Conservation (phyloP, 2,329 filamentous ascomycete species). For the Clarireedia monteithiana region DNA sequence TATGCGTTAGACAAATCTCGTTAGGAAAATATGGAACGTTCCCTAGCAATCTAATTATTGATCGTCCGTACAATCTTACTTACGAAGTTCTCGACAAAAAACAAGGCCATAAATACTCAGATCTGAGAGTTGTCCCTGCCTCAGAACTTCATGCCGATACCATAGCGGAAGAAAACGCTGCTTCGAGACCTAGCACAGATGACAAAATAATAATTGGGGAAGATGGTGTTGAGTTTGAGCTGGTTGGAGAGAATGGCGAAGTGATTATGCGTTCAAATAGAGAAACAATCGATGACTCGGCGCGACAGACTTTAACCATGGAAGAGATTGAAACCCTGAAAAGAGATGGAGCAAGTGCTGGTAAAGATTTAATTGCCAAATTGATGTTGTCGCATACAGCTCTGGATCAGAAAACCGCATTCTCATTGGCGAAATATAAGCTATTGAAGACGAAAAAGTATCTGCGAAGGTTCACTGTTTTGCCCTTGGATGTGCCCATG, state of each 20-base stretch:
- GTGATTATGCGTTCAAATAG: slow-evolving; percentile 48
- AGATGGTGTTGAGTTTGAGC: slow-evolving; percentile 37
- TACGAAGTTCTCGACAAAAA: slow-evolving; percentile 77
- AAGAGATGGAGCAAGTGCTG: slow-evolving; percentile 65
- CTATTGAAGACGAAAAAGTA: slow-evolving; percentile 92
- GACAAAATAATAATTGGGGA: slow-evolving; percentile 36
- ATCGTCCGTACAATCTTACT: slow-evolving; percentile 85
- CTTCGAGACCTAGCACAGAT: slow-evolving; percentile 33
- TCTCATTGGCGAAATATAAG: slow-evolving; percentile 93
- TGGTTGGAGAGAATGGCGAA: slow-evolving; percentile 41
- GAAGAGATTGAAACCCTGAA: slow-evolving; percentile 67
- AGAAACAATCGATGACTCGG: slow-evolving; percentile 52
- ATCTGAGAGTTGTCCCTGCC: slow-evolving; percentile 70
- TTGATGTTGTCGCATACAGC: slow-evolving; percentile 83
- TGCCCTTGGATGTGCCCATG: slow-evolving; percentile 73
- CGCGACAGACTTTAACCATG: slow-evolving; percentile 67
- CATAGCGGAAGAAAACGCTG: slow-evolving; percentile 43
- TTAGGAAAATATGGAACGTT: slow-evolving; percentile 92
- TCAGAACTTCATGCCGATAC: slow-evolving; percentile 79
- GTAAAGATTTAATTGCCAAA: slow-evolving; percentile 87
- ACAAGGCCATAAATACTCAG: slow-evolving; percentile 55
- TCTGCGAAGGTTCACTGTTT: slow-evolving; percentile 74
- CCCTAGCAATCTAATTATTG: slow-evolving; percentile 78
- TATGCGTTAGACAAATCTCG: slow-evolving; percentile 61
- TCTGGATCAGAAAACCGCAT: slow-evolving; percentile 88